phyloP scores from a whole-genome alignment of 2,329 filamentous ascomycete genomes.

The Penicillium italicum region DNA sequence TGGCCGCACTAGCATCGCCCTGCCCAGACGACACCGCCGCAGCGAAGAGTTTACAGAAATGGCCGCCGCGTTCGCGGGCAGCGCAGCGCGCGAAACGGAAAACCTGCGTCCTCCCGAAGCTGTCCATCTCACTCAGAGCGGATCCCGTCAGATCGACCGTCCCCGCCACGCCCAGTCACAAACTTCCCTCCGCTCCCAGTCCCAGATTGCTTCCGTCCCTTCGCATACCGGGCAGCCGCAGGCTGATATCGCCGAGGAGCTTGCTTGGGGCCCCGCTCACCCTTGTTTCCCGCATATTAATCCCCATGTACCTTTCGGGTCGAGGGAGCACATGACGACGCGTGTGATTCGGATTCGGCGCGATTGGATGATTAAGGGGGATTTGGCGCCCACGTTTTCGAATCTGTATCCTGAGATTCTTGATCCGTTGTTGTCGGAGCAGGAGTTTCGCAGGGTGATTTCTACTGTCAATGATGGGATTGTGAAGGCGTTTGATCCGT shows the following conservation, averaged over 20 bases:
- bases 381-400: slow-evolving; percentile 87
- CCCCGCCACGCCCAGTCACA: slow-evolving; percentile 42
- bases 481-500: slow-evolving; percentile 74
- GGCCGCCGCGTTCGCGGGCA: slow-evolving; percentile 26
- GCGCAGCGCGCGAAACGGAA: slow-evolving; percentile 27
- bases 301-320: slow-evolving; percentile 77
- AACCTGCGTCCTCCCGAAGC: slow-evolving; percentile 31
- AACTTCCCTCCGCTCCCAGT: slow-evolving; percentile 40
- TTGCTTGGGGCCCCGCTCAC: slow-evolving; percentile 89
- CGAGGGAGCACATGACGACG: slow-evolving; percentile 70
- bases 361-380: slow-evolving; percentile 87
- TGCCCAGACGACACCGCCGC: slow-evolving; percentile 45
- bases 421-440: slow-evolving; percentile 78
- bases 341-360: slow-evolving; percentile 86
- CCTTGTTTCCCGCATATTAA: slow-evolving; percentile 94
- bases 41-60: slow-evolving; percentile 29
- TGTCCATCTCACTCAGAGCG: slow-evolving; percentile 29
- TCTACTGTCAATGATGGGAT: slow-evolving; percentile 77
- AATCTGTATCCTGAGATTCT: slow-evolving; percentile 96
- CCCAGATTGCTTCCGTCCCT: slow-evolving; percentile 39
- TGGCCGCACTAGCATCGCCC: slow-evolving; percentile 51
- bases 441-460: slow-evolving; percentile 78
- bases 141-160: slow-evolving; percentile 24
- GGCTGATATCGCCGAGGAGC: slow-evolving; percentile 60
- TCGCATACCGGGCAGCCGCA: slow-evolving; percentile 35